Conservation (phyloP, 2,329 filamentous ascomycete genomes). For the Clarireedia homoeocarpa region DNA sequence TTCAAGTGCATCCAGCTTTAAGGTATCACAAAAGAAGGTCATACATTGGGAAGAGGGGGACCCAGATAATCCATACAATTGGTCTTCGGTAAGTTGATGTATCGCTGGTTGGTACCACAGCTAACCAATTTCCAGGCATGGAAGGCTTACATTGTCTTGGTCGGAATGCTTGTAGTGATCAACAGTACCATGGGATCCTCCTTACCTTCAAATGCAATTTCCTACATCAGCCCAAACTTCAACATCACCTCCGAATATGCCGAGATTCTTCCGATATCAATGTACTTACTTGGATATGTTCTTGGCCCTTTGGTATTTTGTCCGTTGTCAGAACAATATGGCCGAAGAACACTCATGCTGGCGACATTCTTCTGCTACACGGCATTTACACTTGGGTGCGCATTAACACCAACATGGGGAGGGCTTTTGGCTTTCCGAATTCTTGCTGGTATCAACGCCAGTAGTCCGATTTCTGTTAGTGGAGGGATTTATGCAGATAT, state of each 20-base stretch:
- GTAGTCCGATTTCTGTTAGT: slow-evolving; percentile 53
- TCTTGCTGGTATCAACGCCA: slow-evolving; percentile 49
- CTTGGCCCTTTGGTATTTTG: slow-evolving; percentile 51
- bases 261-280: slow-evolving; percentile 49
- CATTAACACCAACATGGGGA: slow-evolving; percentile 52
- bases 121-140: slow-evolving; percentile 33
- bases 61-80: slow-evolving; percentile 28
- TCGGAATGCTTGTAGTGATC: slow-evolving; percentile 51
- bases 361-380: slow-evolving; percentile 61
- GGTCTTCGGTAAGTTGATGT: slow-evolving; percentile 18
- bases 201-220: slow-evolving; percentile 55
- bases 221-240: slow-evolving; percentile 51
- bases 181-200: slow-evolving; percentile 62
- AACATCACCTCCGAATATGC: slow-evolving; percentile 37
- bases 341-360: slow-evolving; percentile 51
- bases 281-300: slow-evolving; percentile 58
- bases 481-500: slow-evolving; percentile 59
- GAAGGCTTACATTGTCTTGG: slow-evolving; percentile 47
- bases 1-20: slow-evolving; percentile 18
- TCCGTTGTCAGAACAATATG: slow-evolving; percentile 57
- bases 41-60: slow-evolving; percentile 25
- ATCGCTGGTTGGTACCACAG: background rate
- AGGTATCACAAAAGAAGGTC: slow-evolving; percentile 15
- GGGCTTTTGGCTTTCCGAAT: slow-evolving; percentile 57
- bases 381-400: slow-evolving; percentile 56